Percentiles rank a stretch among this genome's conserved stretches.
Conservation (phyloP, 2,329 filamentous ascomycete genomes). For the Neonectria magnoliae region DNA sequence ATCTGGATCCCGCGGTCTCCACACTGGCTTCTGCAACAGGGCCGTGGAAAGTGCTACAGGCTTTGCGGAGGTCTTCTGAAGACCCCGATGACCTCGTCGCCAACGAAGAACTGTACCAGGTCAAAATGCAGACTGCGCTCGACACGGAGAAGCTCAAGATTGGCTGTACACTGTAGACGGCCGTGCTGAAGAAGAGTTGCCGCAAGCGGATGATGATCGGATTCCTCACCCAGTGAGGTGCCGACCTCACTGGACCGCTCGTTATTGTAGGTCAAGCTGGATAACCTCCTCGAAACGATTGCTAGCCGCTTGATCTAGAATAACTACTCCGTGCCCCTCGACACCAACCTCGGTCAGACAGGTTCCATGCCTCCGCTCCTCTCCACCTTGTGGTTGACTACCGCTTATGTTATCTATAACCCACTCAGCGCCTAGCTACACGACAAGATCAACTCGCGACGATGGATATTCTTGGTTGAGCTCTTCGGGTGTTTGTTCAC, state of each 20-base stretch:
- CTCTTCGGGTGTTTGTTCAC: slow-evolving; percentile 54
- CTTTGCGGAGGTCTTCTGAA: slow-evolving; percentile 40
- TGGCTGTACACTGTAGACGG: slow-evolving; percentile 54
- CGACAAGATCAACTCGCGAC: slow-evolving; percentile 59
- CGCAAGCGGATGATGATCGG: slow-evolving; percentile 62
- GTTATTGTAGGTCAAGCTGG: slow-evolving; percentile 54
- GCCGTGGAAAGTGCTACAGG: slow-evolving; percentile 52
- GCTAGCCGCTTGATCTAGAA: slow-evolving; percentile 46
- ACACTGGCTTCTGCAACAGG: slow-evolving; percentile 60
- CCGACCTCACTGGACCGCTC: slow-evolving; percentile 62
- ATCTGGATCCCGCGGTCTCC: slow-evolving; percentile 54
- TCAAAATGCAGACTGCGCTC: slow-evolving; percentile 55
- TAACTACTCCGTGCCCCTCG: slow-evolving; percentile 52
- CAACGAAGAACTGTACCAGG: slow-evolving; percentile 58
- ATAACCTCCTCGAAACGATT: neutral
- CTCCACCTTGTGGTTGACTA: slow-evolving; percentile 53
- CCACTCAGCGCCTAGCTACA: slow-evolving; percentile 59
- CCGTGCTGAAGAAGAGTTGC: slow-evolving; percentile 57
- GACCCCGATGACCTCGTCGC: slow-evolving; percentile 53
- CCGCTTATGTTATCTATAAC: slow-evolving; percentile 60
- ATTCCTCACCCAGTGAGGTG: slow-evolving; percentile 63
- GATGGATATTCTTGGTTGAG: slow-evolving; percentile 53
- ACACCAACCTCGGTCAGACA: slow-evolving; percentile 51
- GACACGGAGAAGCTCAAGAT: slow-evolving; percentile 54
- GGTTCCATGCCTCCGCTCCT: slow-evolving; percentile 53